Percentiles rank a stretch among this genome's conserved stretches.
These are phyloP conservation scores for Auricularia heimuer DNA, from an alignment of 768 basidiomycete species.

Conservation along the genomic window DNA sequence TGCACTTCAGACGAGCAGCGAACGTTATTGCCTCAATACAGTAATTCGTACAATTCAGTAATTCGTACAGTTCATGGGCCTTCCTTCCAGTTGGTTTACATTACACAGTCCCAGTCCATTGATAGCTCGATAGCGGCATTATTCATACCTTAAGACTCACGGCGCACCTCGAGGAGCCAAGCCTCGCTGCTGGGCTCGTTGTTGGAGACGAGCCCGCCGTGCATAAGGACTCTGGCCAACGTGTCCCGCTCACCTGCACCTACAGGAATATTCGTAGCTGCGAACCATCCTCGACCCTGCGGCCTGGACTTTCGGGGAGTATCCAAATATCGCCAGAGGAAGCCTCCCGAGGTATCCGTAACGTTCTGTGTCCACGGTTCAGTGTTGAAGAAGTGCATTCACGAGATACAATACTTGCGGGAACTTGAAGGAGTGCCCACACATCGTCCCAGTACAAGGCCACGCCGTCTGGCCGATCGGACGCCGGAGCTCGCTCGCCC, in stretches of 20 bases:
- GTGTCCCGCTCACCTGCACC: constrained; percentile 10
- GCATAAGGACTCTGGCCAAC: constrained; percentile 21
- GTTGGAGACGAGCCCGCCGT: constrained; percentile 31
- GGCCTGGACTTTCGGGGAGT: constrained; percentile 14
- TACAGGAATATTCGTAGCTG: constrained; percentile 18
- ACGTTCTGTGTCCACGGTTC: too few species aligned
- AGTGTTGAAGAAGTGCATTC: too few species aligned
- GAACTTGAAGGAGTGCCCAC: constrained; percentile 22
- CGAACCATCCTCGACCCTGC: constrained; percentile 36
- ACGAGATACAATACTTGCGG: too few species aligned
- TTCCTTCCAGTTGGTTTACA: too few species aligned
- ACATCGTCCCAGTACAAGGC: constrained; percentile 32
- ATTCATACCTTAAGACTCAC: neutral
- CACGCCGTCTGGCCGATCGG: constrained; percentile 30
- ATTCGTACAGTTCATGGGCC: too few species aligned
- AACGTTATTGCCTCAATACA: too few species aligned
- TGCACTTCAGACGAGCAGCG: too few species aligned
- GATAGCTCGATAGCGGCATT: too few species aligned
- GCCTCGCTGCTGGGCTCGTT: constrained; percentile 34
- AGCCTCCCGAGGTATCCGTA: constrained; percentile 6
- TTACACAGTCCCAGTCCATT: too few species aligned
- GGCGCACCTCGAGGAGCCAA: constrained; percentile 28
- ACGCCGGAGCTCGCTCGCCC: constrained; percentile 28
- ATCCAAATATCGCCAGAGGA: constrained; percentile 20
- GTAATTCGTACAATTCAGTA: too few species aligned